Conservation (phyloP, 1,284 basidiomycete species). For the Uromyces viciae-fabae region DNA sequence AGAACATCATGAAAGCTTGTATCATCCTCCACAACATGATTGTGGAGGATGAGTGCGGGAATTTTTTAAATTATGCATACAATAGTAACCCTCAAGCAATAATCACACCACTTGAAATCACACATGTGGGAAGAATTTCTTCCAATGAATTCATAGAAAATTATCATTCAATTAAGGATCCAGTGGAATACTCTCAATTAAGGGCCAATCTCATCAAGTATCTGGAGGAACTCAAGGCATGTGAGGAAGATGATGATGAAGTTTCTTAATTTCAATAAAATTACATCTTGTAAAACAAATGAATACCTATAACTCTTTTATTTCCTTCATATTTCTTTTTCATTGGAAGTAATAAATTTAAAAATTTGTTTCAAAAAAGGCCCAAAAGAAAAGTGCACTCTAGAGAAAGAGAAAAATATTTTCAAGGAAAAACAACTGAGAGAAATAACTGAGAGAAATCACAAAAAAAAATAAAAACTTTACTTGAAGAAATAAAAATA, state of each 20-base stretch:
- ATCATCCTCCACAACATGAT: constrained; percentile 14
- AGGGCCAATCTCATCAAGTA: neutral
- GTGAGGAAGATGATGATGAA: neutral
- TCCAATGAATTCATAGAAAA: neutral
- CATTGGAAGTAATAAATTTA: too few species aligned
- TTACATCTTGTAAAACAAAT: too few species aligned
- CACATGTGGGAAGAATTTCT: neutral
- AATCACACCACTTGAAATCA: neutral
- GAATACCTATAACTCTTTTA: too few species aligned
- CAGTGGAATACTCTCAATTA: neutral
- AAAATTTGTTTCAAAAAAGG: neutral
- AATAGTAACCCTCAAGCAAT: neutral
- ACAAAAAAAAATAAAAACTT: neutral
- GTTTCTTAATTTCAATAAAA: too few species aligned
- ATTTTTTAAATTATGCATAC: neutral
- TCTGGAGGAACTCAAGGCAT: neutral
- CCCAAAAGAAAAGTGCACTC: too few species aligned
- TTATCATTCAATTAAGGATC: neutral
- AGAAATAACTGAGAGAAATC: neutral
- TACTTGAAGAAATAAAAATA: neutral
- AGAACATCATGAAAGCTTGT: constrained; percentile 1
- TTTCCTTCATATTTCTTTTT: too few species aligned
- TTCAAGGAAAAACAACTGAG: neutral
- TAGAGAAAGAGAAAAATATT: too few species aligned
- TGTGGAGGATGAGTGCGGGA: neutral